phyloP scores from a whole-genome alignment of 441 rosid genomes.

The Arabidopsis lyrata region DNA sequence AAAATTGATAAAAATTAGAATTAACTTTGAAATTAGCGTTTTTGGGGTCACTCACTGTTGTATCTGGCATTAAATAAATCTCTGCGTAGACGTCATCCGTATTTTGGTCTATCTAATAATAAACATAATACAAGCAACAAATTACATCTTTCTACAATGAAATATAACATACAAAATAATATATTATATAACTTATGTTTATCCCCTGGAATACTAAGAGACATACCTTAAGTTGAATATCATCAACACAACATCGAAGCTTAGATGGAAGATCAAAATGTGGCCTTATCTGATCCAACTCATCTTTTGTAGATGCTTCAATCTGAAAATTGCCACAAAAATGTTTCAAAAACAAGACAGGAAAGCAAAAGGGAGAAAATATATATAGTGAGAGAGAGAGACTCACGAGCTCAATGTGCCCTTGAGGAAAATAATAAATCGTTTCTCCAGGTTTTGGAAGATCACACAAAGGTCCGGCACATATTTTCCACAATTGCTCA shows the following conservation, averaged over 20 bases:
- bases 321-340: neutral
- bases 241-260: neutral
- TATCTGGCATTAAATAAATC: conserved; percentile 3
- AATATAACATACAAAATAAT: neutral
- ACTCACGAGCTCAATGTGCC: neutral
- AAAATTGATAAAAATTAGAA: neutral
- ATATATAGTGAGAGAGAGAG: neutral
- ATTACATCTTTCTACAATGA: neutral
- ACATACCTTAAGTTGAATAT: conserved; percentile 1
- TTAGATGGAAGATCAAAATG: neutral
- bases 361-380: neutral
- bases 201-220: no score
- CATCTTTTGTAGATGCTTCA: neutral
- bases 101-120: conserved; percentile 67
- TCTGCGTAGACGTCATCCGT: neutral
- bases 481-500: neutral
- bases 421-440: conserved; percentile 14
- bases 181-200: neutral
- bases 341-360: neutral
- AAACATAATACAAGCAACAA: neutral
- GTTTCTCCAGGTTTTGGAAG: conserved; percentile 2
- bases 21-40: neutral
- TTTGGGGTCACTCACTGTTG: conserved; percentile 49
- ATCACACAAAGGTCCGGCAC: neutral
- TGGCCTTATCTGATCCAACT: neutral